These are phyloP conservation scores for Candida pseudofarinosa DNA, from an alignment of 805 yeast genomes.

Conservation along the genomic window DNA sequence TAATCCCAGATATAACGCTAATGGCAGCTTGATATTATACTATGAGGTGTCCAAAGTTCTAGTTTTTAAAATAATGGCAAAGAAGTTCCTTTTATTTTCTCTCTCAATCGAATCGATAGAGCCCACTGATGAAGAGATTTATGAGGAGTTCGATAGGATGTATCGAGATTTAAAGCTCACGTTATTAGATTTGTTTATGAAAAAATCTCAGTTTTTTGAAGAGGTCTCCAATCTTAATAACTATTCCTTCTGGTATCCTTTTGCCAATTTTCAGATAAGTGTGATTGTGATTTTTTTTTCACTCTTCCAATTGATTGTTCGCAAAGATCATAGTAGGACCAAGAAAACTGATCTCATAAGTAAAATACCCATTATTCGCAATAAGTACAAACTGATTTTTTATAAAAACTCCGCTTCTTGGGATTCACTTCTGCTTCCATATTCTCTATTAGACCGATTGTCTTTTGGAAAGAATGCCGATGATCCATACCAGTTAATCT, in stretches of 20 bases:
- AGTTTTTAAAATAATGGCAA: constrained; percentile 2
- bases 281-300: neutral
- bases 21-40: constrained; percentile 1
- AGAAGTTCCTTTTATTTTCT: constrained; percentile 3
- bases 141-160: neutral
- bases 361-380: neutral
- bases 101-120: constrained; percentile 1
- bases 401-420: neutral
- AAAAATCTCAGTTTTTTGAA: too few relatives aligned
- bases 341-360: too few relatives aligned
- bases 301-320: neutral
- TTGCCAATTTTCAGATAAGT: neutral
- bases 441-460: too few relatives aligned
- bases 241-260: neutral
- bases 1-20: neutral
- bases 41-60: neutral
- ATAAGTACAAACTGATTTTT: neutral
- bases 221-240: neutral
- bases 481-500: too few relatives aligned
- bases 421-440: too few relatives aligned
- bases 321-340: neutral
- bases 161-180: neutral
- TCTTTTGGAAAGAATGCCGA: too few relatives aligned
- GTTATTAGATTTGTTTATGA: neutral
- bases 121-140: neutral